Evolutionary conservation across 2,329 filamentous ascomycete genomes (phyloP).

Genomic region (Fusarium setosum): DNA sequence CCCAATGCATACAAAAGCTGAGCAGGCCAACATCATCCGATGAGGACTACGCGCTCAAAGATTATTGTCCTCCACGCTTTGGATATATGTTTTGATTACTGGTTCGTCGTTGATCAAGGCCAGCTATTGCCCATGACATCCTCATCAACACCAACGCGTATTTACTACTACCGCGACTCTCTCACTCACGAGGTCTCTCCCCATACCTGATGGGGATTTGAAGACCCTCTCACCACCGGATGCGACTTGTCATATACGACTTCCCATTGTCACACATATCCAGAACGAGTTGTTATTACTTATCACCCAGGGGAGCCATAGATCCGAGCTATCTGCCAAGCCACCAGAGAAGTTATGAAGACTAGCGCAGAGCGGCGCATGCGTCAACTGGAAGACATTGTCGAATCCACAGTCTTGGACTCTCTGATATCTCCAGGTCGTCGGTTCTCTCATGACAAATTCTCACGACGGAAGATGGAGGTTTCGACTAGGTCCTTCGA

Average conservation of each 20-base stretch:
- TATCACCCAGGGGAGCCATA: neutral
- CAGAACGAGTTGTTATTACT: neutral
- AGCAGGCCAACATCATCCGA: neutral
- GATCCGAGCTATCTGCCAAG: conserved; percentile 1
- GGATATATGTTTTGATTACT: neutral
- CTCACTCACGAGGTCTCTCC: neutral
- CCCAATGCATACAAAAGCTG: neutral
- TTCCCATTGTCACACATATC: neutral
- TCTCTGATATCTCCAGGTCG: neutral
- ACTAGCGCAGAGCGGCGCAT: conserved; percentile 9
- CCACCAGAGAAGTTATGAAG: conserved; percentile 1
- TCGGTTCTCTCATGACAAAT: too few relatives aligned
- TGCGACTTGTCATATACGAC: conserved; percentile 4
- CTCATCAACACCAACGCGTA: neutral
- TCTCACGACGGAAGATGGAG: too few relatives aligned
- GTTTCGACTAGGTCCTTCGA: too few relatives aligned
- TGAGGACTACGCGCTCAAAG: too few relatives aligned
- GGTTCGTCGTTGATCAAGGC: neutral
- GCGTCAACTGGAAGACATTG: neutral
- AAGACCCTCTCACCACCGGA: neutral
- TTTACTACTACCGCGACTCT: neutral
- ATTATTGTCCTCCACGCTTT: too few relatives aligned
- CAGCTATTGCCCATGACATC: neutral
- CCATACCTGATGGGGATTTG: neutral
- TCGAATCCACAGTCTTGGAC: neutral